A percentile compares a stretch with the other conserved stretches of the same genome.
These are phyloP conservation scores for Pistacia atlantica DNA, from an alignment of 345 rosid species.

Conservation along the genomic window DNA sequence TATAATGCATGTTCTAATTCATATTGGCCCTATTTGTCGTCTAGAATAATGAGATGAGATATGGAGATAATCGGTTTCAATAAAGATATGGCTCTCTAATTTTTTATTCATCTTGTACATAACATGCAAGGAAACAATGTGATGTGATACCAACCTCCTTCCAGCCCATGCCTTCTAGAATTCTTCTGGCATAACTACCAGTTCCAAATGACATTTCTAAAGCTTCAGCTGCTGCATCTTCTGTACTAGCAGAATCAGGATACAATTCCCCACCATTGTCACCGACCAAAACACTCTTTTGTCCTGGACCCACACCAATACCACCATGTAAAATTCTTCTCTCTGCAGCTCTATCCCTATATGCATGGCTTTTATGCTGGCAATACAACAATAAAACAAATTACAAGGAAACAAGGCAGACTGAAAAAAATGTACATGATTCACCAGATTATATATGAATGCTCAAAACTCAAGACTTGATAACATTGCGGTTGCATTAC, in stretches of 20 bases:
- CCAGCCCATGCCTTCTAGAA: constrained; percentile 91
- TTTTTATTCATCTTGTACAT: background rate
- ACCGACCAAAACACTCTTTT: constrained; percentile 42
- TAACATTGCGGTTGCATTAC: background rate
- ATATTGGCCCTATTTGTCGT: background rate
- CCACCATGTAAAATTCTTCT: constrained; percentile 84
- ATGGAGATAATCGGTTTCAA: background rate
- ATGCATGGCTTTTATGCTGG: constrained; percentile 46
- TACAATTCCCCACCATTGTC: constrained; percentile 31
- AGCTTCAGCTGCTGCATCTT: constrained; percentile 73
- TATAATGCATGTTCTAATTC: background rate
- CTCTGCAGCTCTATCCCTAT: constrained; percentile 93
- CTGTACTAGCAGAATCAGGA: constrained; percentile 32
- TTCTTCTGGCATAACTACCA: constrained; percentile 79
- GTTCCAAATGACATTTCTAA: constrained; percentile 69
- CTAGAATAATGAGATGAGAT: background rate
- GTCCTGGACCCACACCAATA: constrained; percentile 84
- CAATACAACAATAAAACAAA: constrained; percentile 20
- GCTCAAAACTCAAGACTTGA: background rate
- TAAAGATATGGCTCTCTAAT: background rate
- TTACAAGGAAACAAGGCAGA: background rate
- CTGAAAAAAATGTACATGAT: background rate
- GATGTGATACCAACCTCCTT: constrained; percentile 53
- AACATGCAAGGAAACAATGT: background rate
- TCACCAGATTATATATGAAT: background rate